A percentile compares a stretch with the other conserved stretches of the same genome.
Conservation (phyloP, 31 red algal species). For the Bonnemaisonia californica region DNA sequence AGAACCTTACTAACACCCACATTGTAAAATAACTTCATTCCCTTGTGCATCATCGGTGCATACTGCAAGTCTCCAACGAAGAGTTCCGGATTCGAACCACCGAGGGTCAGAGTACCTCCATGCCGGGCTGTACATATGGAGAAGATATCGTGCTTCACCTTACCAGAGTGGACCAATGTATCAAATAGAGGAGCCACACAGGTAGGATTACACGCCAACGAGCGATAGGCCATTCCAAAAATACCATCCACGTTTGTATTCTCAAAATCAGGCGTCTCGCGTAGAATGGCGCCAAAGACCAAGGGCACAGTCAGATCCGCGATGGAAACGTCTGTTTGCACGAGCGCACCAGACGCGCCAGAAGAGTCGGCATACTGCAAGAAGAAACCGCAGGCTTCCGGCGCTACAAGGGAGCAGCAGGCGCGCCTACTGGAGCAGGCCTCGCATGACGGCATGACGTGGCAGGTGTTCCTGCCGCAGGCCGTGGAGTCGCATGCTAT, state of each 20-base stretch:
- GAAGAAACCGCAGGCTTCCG: constrained; percentile 70
- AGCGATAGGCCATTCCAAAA: constrained; percentile 79
- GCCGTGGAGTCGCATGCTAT: constrained; percentile 36
- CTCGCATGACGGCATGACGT: constrained; percentile 32
- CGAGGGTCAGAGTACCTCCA: constrained; percentile 78
- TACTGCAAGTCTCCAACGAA: constrained; percentile 65
- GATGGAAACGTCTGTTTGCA: constrained; percentile 44
- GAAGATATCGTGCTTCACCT: constrained; percentile 72
- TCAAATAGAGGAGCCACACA: constrained; percentile 89
- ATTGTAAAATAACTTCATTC: constrained; percentile 57
- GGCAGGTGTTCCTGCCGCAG: constrained; percentile 64
- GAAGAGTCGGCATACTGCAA: constrained; percentile 79
- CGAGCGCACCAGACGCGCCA: constrained; percentile 69
- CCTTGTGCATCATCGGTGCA: constrained; percentile 56
- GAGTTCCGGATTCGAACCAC: constrained; percentile 61
- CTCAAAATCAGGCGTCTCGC: constrained; percentile 82
- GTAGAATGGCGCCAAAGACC: constrained; percentile 78
- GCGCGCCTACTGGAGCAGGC: constrained; percentile 50
- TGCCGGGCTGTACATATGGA: constrained; percentile 51
- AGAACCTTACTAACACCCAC: constrained; percentile 50
- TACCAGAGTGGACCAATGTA: constrained; percentile 57
- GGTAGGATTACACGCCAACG: constrained; percentile 92
- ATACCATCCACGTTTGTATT: constrained; percentile 85
- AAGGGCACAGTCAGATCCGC: constrained; percentile 23
- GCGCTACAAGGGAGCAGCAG: constrained; percentile 62